phyloP scores from a whole-genome alignment of 352 stramenopile genomes.

The Globisporangium spiculum region DNA sequence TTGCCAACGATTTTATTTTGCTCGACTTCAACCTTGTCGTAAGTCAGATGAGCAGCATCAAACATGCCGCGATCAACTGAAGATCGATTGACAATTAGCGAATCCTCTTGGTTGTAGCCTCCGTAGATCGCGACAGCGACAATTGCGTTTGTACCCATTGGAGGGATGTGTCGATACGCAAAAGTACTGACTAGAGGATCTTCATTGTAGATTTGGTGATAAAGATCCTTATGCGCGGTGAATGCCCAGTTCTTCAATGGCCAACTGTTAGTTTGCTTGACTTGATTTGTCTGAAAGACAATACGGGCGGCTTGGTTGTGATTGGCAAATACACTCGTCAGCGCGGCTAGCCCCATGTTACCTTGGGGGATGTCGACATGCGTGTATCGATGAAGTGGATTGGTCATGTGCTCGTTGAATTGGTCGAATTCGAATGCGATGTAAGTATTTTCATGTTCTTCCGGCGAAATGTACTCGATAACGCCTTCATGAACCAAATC shows the following conservation, averaged over 20 bases:
- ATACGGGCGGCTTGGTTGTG: slow-evolving; percentile 11
- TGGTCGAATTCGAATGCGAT: slow-evolving; percentile 17
- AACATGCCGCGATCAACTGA: slow-evolving; percentile 19
- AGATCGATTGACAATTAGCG: slow-evolving; percentile 15
- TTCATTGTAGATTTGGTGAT: slow-evolving; percentile 15
- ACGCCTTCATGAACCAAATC: slow-evolving; percentile 14
- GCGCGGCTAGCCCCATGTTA: slow-evolving; percentile 11
- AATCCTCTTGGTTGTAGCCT: slow-evolving; percentile 20
- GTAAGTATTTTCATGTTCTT: slow-evolving; percentile 21
- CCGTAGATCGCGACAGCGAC: slow-evolving; percentile 10
- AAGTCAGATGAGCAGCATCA: slow-evolving; percentile 13
- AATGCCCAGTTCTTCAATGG: slow-evolving; percentile 11
- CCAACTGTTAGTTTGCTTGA: slow-evolving; percentile 14
- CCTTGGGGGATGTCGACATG: slow-evolving; percentile 9
- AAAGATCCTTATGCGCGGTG: slow-evolving; percentile 9
- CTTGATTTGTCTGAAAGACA: slow-evolving; percentile 15
- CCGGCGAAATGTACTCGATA: slow-evolving; percentile 18
- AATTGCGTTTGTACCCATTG: slow-evolving; percentile 12
- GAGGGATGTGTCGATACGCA: slow-evolving; percentile 10
- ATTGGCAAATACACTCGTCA: slow-evolving; percentile 13
- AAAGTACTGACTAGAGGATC: slow-evolving; percentile 13
- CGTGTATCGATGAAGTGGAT: slow-evolving; percentile 11
- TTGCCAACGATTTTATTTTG: slow-evolving; percentile 15
- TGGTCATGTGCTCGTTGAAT: slow-evolving; percentile 12
- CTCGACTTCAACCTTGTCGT: slow-evolving; percentile 17